Conservation (phyloP, 2,329 filamentous ascomycete genomes). For the Pestalotiopsis fici region DNA sequence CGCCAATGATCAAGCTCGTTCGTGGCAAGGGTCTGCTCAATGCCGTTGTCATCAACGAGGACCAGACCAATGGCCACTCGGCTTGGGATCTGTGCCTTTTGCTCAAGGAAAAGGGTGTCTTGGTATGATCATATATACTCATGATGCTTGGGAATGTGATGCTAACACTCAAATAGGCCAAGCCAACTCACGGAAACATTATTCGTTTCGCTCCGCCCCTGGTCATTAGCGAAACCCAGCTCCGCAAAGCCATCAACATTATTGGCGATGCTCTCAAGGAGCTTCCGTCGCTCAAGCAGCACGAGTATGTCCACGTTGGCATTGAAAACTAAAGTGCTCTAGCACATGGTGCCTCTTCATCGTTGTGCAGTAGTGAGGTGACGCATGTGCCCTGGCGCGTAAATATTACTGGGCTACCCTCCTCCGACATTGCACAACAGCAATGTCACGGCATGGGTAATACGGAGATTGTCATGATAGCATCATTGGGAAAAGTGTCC, state of each 20-base stretch:
- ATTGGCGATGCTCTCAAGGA: slow-evolving; percentile 82
- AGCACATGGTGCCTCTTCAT: not conserved
- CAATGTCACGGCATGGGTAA: not conserved
- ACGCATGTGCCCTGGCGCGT: not conserved
- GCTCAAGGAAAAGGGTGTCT: slow-evolving; percentile 89
- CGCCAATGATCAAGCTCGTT: slow-evolving; percentile 77
- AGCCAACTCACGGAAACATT: slow-evolving; percentile 98
- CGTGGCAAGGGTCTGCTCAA: slow-evolving; percentile 94
- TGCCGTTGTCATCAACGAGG: slow-evolving; percentile 93
- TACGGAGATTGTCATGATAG: not conserved
- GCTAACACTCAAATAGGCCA: slow-evolving; percentile 65
- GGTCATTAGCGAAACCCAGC: slow-evolving; percentile 88
- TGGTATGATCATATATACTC: slow-evolving; percentile 62
- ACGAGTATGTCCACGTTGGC: slow-evolving; percentile 29
- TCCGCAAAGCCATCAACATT: slow-evolving; percentile 74
- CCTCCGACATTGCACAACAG: not conserved
- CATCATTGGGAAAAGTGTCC: not conserved
- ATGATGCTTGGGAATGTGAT: slow-evolving; percentile 14
- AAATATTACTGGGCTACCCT: not conserved
- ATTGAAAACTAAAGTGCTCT: slow-evolving; percentile 22
- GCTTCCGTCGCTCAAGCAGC: slow-evolving; percentile 65
- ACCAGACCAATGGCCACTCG: slow-evolving; percentile 77
- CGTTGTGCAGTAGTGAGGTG: not conserved
- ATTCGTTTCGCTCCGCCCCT: slow-evolving; percentile 96
- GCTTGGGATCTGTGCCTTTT: slow-evolving; percentile 97